A percentile compares a stretch with the other conserved stretches of the same genome.
Conservation (phyloP, 306 rosid genomes). For the Morella rubra region DNA sequence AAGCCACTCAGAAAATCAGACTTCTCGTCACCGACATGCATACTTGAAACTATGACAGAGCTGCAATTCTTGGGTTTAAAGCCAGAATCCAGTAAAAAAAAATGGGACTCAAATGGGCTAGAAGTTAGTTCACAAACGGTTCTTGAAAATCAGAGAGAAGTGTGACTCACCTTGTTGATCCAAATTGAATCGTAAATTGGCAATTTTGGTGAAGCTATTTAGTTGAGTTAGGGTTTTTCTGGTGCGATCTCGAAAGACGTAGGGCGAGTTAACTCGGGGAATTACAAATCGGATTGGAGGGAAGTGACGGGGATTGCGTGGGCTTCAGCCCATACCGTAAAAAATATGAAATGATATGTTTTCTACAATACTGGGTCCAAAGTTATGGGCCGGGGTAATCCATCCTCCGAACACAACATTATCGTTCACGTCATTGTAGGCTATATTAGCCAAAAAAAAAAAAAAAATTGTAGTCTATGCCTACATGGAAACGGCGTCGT, state of each 20-base stretch:
- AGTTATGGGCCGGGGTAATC: too few relatives aligned
- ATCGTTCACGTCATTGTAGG: too few relatives aligned
- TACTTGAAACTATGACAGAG: not conserved
- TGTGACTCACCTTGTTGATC: conserved; percentile 26
- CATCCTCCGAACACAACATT: too few relatives aligned
- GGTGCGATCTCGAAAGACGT: conserved; percentile 5
- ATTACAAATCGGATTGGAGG: conserved; percentile 32
- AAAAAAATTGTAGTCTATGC: too few relatives aligned
- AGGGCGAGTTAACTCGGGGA: conserved; percentile 11
- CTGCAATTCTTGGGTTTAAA: not conserved
- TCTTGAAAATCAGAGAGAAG: too few relatives aligned
- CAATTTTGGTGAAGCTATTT: not conserved
- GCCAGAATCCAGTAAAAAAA: not conserved
- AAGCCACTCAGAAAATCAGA: not conserved
- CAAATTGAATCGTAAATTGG: conserved; percentile 12
- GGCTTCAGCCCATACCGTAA: conserved; percentile 8
- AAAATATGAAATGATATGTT: not conserved
- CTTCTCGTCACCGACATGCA: not conserved
- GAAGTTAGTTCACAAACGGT: not conserved
- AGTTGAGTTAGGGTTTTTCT: conserved; percentile 33
- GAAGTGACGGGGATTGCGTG: conserved; percentile 7
- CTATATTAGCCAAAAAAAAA: too few relatives aligned
- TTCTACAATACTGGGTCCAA: too few relatives aligned
- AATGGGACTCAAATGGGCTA: not conserved
- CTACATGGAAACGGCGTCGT: too few relatives aligned